Evolutionary conservation across 495 filamentous ascomycete species (phyloP), one percentile per base, ranked within the genome.

Genomic region (Penicillium coffeae): DNA sequence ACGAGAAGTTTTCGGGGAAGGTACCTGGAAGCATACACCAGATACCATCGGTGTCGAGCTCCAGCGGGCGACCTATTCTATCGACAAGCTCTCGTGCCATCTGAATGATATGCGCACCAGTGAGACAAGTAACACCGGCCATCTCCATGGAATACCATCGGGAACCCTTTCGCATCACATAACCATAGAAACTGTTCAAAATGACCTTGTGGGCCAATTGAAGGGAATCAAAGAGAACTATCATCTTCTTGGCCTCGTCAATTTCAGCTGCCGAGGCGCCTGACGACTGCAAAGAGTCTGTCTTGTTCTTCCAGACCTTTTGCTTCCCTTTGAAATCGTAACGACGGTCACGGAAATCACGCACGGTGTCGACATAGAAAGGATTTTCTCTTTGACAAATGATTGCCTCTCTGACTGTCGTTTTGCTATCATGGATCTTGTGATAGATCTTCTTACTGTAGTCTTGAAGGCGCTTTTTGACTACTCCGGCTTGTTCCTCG

Each of bases 141-240:
- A 99, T 99, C 66, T 97, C 93, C 88, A 99, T 88, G 32, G 94
- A 97, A 63, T 97, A 99, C 93, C 93, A 99, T 41, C 93, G 79
- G 34, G 92, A 96, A 4, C 93, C 93, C 65, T 99, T 99, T 68
- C 93, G 78, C 93, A 99, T 99, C 53, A 97, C 93, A 63, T 99
- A 99, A 44, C 93, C 93, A 57, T 99, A 99, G 74, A 99, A 99
- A 59, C 87, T 93, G 76, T 99, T 99, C 43, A 99, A 68, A 74
- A 99, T 99, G 72, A 96, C 92, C 62, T 99, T 99, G 71, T 98
- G 93, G 0, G 93, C 93, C 61, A 99, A 75, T 64, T 99, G 93
- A 42, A 99, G 68, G 0, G 93, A 99, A 63, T 99, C 93, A 61
- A 89, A 99, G 3, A 99, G 74, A 37, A 97, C 71, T 44, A 96